A percentile compares a stretch with the other conserved stretches of the same genome.
Evolutionary conservation across 768 basidiomycete genomes (phyloP).

Genomic region (Tulasnella sp.): DNA sequence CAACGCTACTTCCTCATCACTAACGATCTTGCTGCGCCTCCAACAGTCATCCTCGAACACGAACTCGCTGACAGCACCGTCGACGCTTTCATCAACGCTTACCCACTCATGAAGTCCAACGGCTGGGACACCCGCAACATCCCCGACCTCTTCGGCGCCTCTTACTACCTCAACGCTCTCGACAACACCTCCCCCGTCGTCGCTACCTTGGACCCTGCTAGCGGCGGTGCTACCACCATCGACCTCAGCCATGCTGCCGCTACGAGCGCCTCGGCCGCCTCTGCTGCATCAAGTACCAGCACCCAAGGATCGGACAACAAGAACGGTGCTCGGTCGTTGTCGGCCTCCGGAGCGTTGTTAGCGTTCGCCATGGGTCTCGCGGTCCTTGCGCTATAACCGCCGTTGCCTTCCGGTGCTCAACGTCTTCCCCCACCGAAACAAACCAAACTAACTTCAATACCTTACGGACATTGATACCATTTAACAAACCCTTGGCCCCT

Average conservation of each 20-base stretch:
- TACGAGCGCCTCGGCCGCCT: background rate
- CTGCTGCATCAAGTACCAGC: background rate
- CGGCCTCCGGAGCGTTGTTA: background rate
- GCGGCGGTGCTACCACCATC: conserved; percentile 5
- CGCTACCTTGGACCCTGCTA: background rate
- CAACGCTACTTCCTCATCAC: background rate
- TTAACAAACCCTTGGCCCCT: background rate
- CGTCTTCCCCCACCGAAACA: background rate
- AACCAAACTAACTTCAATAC: background rate
- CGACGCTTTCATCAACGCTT: conserved; percentile 66
- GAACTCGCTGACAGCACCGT: conserved; percentile 68
- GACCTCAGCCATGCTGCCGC: background rate
- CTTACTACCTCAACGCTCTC: conserved; percentile 45
- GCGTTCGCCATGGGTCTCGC: background rate
- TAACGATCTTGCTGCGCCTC: background rate
- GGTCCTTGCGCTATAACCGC: conserved; percentile 12
- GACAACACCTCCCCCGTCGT: conserved; percentile 34
- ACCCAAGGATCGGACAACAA: background rate
- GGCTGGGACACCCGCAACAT: conserved; percentile 65
- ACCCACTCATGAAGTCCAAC: conserved; percentile 62
- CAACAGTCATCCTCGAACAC: conserved; percentile 74
- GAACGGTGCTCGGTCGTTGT: conserved; percentile 9
- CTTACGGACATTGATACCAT: conserved; percentile 8
- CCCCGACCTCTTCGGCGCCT: conserved; percentile 52
- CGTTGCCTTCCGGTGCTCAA: background rate